phyloP scores from a whole-genome alignment of 495 filamentous ascomycete genomes.

The Talaromyces nanjingensis region DNA sequence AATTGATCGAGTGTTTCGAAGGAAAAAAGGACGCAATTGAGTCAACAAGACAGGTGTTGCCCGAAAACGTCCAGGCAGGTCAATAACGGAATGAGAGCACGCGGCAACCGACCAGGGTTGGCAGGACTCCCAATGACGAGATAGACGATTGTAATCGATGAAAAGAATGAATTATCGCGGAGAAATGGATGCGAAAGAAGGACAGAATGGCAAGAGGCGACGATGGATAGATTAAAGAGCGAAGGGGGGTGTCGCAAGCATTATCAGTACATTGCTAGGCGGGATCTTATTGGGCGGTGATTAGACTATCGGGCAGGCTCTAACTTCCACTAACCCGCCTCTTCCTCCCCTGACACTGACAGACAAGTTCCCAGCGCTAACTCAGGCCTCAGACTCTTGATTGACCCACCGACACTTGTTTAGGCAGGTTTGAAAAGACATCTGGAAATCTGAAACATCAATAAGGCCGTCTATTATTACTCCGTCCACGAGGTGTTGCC shows the following conservation, averaged over 20 bases:
- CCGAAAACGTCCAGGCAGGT: background rate
- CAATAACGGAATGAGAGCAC: background rate
- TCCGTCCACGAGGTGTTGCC: background rate
- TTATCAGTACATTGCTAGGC: background rate
- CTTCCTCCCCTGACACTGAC: background rate
- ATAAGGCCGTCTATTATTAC: background rate
- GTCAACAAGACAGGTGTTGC: background rate
- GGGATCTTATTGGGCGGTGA: background rate
- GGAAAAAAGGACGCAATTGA: background rate
- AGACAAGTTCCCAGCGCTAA: background rate
- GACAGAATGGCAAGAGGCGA: background rate
- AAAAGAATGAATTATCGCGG: background rate
- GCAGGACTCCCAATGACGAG: background rate
- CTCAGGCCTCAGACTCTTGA: background rate
- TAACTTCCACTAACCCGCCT: background rate
- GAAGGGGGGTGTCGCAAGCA: background rate
- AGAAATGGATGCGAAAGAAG: background rate
- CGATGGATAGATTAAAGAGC: background rate
- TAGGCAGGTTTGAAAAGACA: background rate
- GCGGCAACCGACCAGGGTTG: background rate
- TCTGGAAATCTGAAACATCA: background rate
- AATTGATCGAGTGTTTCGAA: background rate
- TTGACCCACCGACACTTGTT: background rate
- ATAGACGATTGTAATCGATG: background rate
- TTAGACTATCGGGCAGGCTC: background rate